Conservation (phyloP, 169 alveolate genomes). For the Perkinsus chesapeaki region DNA sequence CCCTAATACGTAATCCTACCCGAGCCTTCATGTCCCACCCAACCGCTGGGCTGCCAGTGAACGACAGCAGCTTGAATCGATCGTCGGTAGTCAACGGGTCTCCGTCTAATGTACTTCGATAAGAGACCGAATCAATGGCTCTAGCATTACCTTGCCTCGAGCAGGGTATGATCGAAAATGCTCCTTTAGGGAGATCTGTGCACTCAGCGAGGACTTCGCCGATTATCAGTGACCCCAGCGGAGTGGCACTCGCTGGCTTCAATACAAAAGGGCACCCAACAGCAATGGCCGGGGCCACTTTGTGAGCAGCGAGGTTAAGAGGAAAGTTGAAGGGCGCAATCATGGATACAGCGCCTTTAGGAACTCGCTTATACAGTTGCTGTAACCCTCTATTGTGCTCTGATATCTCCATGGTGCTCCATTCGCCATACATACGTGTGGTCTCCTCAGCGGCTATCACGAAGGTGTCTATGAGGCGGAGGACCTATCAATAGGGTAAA, state of each 20-base stretch:
- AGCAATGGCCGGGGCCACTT: neutral
- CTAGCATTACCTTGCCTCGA: neutral
- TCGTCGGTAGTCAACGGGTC: neutral
- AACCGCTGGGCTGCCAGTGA: neutral
- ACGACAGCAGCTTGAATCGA: neutral
- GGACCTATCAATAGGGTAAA: neutral
- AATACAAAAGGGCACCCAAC: neutral
- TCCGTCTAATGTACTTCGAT: neutral
- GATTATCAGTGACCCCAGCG: neutral
- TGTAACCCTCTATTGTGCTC: neutral
- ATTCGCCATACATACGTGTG: neutral
- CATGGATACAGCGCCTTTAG: neutral
- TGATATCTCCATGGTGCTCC: neutral
- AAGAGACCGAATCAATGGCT: neutral
- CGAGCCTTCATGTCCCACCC: constrained; percentile 2
- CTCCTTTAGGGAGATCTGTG: neutral
- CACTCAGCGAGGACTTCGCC: constrained; percentile 4
- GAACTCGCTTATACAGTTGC: neutral
- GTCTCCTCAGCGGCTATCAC: neutral
- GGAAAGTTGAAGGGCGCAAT: constrained; percentile 3
- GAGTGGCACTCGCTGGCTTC: constrained; percentile 1
- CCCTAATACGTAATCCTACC: neutral
- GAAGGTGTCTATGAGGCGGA: constrained; percentile 8
- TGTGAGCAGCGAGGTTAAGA: constrained; percentile 6
- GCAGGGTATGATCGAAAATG: constrained; percentile 4